Evolutionary conservation across 768 basidiomycete genomes (phyloP), one percentile per base, ranked within the genome.

Genomic region (Hebeloma cylindrosporum): DNA sequence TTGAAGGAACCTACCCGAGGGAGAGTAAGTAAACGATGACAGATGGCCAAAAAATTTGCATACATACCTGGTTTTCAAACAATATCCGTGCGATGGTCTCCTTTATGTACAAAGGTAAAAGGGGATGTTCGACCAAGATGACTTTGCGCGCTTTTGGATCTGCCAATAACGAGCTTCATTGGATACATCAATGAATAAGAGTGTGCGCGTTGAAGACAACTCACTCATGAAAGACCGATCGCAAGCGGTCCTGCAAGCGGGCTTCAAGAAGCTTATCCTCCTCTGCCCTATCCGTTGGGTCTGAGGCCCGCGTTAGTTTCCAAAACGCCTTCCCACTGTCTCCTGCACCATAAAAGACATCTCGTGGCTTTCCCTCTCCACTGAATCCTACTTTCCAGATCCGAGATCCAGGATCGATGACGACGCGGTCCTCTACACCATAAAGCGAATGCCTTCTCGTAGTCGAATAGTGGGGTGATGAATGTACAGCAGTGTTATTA

Each of bases 361-460:
- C 87, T 56, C 96, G 68, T 7, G 96, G 93, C 47, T 82, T 77
- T 3, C 93, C 83, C 70, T 99, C 96, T 10, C 95, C 95, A 58
- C 93, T 94, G 71, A 97, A 98, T 2, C 96, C 96, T 8, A 94
- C 90, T 69, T 94, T 96, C 94, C 95, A 98, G 48, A 93, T 78
- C 41, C 85, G 75, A 34, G 90, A 93, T 14, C 96, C 96, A 17
- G 93, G 86, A 64, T 99, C 96, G 52, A 99, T 87, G 45, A 99
- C 80, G 30, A 98, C 80, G 34, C 95, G 78, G 66, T 98, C 96
- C 61, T 99, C 96, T 5, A 89, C 92, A 20, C 96, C 96, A 67
- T 99, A 99, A 6, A 98, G 70, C 1, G 93, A 95, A 62, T 97
- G 95, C 43, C 93, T 75, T 34, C 92, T 74, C 1, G 88, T 88